Percentiles rank a stretch among this genome's conserved stretches.
These are phyloP conservation scores for Aphanoascus verrucosus DNA, from an alignment of 2,329 filamentous ascomycete species.

Conservation along the genomic window DNA sequence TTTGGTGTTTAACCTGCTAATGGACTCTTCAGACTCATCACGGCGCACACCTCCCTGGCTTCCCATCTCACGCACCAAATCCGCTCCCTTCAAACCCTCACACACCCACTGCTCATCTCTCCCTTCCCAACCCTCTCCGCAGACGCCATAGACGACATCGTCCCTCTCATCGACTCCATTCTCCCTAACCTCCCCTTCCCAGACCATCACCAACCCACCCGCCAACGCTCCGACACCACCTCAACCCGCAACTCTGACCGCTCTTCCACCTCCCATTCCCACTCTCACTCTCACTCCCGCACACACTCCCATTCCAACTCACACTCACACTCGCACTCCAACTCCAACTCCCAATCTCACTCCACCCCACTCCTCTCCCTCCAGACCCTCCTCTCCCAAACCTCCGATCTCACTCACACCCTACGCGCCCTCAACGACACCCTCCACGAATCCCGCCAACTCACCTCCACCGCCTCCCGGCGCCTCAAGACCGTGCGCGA, in stretches of 20 bases:
- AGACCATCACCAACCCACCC: slow-evolving; percentile 21
- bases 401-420: slow-evolving; percentile 62
- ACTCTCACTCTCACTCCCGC: slow-evolving; percentile 13
- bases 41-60: slow-evolving; percentile 48
- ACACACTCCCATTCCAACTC: slow-evolving; percentile 28
- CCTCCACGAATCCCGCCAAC: slow-evolving; percentile 86
- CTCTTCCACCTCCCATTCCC: neutral
- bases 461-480: slow-evolving; percentile 68
- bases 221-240: slow-evolving; percentile 18
- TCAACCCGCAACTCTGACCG: slow-evolving; percentile 1
- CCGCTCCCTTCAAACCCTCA: slow-evolving; percentile 48
- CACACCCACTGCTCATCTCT: slow-evolving; percentile 49
- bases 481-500: slow-evolving; percentile 72
- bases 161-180: slow-evolving; percentile 46
- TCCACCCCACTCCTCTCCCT: slow-evolving; percentile 52
- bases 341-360: too few species aligned
- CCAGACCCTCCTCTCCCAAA: slow-evolving; percentile 57
- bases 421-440: slow-evolving; percentile 82
- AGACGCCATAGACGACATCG: slow-evolving; percentile 46
- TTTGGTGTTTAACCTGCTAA: neutral
- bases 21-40: slow-evolving; percentile 40
- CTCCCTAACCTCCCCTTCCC: slow-evolving; percentile 44
- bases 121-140: slow-evolving; percentile 44
- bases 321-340: slow-evolving; percentile 19
- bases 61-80: slow-evolving; percentile 52